Conservation (phyloP, 2,329 filamentous ascomycete genomes). For the Penicillium aurantiogriseum region DNA sequence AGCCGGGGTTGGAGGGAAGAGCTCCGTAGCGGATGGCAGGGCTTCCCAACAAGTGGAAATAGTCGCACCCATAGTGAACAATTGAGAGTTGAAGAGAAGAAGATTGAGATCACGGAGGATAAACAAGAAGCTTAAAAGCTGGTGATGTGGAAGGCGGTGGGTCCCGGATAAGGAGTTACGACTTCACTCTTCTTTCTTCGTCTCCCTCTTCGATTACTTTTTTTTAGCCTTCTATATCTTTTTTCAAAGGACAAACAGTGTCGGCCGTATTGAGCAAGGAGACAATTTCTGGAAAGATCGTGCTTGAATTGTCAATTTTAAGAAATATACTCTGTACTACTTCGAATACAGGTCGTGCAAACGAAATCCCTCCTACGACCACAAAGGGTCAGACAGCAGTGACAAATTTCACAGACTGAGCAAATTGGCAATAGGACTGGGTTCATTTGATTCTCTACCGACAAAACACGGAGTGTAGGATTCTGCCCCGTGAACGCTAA, state of each 20-base stretch:
- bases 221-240: background rate
- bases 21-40: constrained; percentile 30
- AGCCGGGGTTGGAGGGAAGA: constrained; percentile 41
- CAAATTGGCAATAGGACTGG: constrained; percentile 39
- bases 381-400: background rate
- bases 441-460: background rate
- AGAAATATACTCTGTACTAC: background rate
- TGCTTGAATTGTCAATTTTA: background rate
- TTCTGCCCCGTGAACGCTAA: constrained; percentile 2
- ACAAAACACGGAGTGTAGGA: background rate
- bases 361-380: background rate
- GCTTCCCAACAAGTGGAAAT: constrained; percentile 23
- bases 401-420: background rate
- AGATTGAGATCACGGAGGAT: background rate
- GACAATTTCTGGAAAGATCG: background rate
- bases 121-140: constrained; percentile 1
- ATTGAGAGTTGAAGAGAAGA: background rate
- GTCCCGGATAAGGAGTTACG: background rate
- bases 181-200: background rate
- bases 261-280: background rate
- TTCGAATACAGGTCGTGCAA: background rate
- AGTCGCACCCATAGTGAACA: constrained; percentile 22
- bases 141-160: constrained; percentile 12
- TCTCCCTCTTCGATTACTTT: background rate
- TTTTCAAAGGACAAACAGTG: background rate